Evolutionary conservation across 2,329 filamentous ascomycete genomes (phyloP), one percentile per base, ranked within the genome.

Genomic region (Neofusicoccum sp.): DNA sequence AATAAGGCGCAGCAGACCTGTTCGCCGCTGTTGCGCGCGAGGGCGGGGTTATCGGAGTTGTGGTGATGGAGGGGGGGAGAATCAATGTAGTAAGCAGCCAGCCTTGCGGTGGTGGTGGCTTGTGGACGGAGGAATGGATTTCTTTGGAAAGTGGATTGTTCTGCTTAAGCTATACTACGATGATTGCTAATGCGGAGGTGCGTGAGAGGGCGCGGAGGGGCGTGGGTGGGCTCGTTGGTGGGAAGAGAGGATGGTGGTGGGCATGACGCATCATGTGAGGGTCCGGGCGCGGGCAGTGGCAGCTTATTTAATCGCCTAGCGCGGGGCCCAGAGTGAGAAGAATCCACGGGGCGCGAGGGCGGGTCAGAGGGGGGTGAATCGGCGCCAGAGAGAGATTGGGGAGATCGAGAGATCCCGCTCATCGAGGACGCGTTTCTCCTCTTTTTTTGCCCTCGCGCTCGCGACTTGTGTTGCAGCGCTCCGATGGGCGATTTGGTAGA

Each of bases 251-350:
- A 4, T 34, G 7, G n/a, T 4, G 33, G 48, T 31, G 36, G 11
- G 33, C 36, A 41, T 56, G 54, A 36, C 16, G 40, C 41, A 47
- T 58, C 54, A 58, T 58, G 54, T 58, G 54, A 58, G 54, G 30
- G 38, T 20, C 33, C 33, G 24, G 41, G 20, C 9, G 47, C 20
- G 47, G 47, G 31, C 48, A 30, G 51, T 43, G 51, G 51, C 51
- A 56, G 51, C 51, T 56, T 56, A 56, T 56, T 41, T 24, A 20
- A 7, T 53, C 20, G 14, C 2, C 34, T 56, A 56, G 38, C 38
- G 51, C 8, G 36, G 36, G 36, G 26, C 16, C 16, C 48, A 28
- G 12, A 40, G 41, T 44, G 41, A 44, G 36, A 44, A 24, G 41
- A 44, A 11, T 9, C 6, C n/a, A 24, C n/a, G n/a, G 41, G 41